These are phyloP conservation scores for Neolentinus lepideus DNA, from an alignment of 1,284 basidiomycete species.

Conservation along the genomic window DNA sequence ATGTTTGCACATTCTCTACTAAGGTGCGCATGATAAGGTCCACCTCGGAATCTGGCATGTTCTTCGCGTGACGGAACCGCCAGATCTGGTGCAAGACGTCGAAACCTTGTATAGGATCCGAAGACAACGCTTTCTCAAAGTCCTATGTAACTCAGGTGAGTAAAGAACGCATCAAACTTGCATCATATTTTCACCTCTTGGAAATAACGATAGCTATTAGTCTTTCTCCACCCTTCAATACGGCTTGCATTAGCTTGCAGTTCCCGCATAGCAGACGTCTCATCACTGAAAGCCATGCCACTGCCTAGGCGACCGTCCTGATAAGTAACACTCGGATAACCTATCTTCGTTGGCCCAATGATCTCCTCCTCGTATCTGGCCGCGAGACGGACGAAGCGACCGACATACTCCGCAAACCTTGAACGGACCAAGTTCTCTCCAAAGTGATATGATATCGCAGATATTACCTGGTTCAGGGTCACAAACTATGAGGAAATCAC, in stretches of 20 bases:
- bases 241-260: conserved; percentile 61
- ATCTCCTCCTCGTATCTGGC: conserved; percentile 76
- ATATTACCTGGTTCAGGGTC: too few relatives aligned
- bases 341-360: conserved; percentile 57
- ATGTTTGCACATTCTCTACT: conserved; percentile 60
- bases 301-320: conserved; percentile 45
- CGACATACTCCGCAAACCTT: conserved; percentile 72
- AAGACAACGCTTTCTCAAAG: conserved; percentile 36
- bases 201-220: conserved; percentile 58
- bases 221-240: conserved; percentile 77
- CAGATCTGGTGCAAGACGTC: conserved; percentile 72
- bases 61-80: conserved; percentile 56
- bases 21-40: conserved; percentile 73
- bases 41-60: conserved; percentile 58
- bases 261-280: conserved; percentile 49
- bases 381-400: conserved; percentile 69
- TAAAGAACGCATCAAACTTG: neutral
- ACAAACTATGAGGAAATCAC: too few relatives aligned
- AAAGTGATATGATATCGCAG: conserved; percentile 67
- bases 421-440: conserved; percentile 76
- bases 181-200: conserved; percentile 37
- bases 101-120: conserved; percentile 50
- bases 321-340: conserved; percentile 44
- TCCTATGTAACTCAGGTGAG: conserved; percentile 34
- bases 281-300: conserved; percentile 66